phyloP scores from a whole-genome alignment of 2,329 filamentous ascomycete genomes.

The Verticillium tricorpus region DNA sequence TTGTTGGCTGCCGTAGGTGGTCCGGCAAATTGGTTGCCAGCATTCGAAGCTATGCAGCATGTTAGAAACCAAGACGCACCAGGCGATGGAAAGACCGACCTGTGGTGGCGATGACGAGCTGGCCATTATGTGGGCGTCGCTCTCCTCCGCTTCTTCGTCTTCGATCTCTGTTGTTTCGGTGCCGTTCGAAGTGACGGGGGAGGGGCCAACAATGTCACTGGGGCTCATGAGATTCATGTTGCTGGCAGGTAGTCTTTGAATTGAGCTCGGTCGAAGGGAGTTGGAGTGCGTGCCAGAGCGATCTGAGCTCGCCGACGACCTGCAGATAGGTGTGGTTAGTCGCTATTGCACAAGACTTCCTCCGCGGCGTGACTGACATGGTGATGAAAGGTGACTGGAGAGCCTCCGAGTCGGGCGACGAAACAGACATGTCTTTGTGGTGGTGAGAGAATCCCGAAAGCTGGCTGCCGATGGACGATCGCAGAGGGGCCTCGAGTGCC shows the following conservation, averaged over 20 bases:
- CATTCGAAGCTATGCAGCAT: conserved; percentile 38
- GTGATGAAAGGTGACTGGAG: conserved; percentile 44
- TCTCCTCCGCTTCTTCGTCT: conserved; percentile 65
- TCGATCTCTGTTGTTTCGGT: conserved; percentile 83
- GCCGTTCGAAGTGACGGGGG: conserved; percentile 79
- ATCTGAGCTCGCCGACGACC: conserved; percentile 35
- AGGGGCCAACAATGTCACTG: conserved; percentile 71
- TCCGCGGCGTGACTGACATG: conserved; percentile 37
- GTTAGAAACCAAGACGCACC: background rate
- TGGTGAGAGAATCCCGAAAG: conserved; percentile 49
- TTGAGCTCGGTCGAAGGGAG: conserved; percentile 48
- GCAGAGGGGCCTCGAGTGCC: conserved; percentile 59
- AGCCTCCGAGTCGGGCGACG: conserved; percentile 48
- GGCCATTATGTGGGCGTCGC: conserved; percentile 33
- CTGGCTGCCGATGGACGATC: conserved; percentile 56
- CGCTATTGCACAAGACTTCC: background rate
- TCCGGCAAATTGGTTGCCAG: conserved; percentile 54
- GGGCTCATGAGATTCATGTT: conserved; percentile 56
- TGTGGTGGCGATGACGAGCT: conserved; percentile 31
- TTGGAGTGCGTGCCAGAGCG: conserved; percentile 27
- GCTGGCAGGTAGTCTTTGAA: conserved; percentile 42
- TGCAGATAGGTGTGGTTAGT: conserved; percentile 20
- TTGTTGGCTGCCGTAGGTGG: conserved; percentile 51
- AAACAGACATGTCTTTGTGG: conserved; percentile 48
- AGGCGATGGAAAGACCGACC: conserved; percentile 20